A percentile compares a stretch with the other conserved stretches of the same genome.
phyloP scores from a whole-genome alignment of 306 rosid genomes.

The Vigna trinervia region DNA sequence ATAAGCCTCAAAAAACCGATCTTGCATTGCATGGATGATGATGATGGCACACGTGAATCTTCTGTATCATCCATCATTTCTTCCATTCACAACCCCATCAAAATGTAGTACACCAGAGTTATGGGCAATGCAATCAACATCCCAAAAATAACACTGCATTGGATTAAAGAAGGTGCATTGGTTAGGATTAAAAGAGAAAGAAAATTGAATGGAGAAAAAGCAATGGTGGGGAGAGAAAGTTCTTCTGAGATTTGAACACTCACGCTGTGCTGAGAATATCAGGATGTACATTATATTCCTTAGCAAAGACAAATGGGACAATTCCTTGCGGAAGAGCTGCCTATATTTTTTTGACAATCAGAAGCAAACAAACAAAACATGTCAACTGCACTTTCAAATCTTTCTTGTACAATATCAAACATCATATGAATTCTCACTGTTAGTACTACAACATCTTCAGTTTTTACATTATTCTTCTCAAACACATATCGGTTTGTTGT shows the following conservation, averaged over 20 bases:
- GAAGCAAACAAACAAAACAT: slow-evolving; percentile 46
- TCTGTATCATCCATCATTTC: slow-evolving; percentile 42
- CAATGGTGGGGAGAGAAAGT: slow-evolving; percentile 21
- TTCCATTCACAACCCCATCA: slow-evolving; percentile 73
- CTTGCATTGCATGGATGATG: slow-evolving; percentile 21
- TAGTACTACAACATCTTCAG: slow-evolving; percentile 10
- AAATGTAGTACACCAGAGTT: slow-evolving; percentile 92
- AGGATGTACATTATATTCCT: slow-evolving; percentile 93
- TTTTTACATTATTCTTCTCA: neutral
- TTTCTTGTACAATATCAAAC: slow-evolving; percentile 47
- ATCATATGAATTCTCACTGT: slow-evolving; percentile 31
- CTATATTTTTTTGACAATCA: slow-evolving; percentile 54
- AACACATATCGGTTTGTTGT: too few species aligned
- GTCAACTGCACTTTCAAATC: slow-evolving; percentile 51
- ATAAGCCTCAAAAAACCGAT: slow-evolving; percentile 38
- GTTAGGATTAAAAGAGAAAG: slow-evolving; percentile 46
- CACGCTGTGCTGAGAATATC: slow-evolving; percentile 98
- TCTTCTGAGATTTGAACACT: slow-evolving; percentile 37
- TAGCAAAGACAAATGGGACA: slow-evolving; percentile 99
- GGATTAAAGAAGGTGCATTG: slow-evolving; percentile 22
- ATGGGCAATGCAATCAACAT: slow-evolving; percentile 94
- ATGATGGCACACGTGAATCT: slow-evolving; percentile 43
- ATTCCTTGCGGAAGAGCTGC: slow-evolving; percentile 99
- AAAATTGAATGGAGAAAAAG: slow-evolving; percentile 18
- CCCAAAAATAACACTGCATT: slow-evolving; percentile 91